Base-by-base conservation (phyloP, 2,329 filamentous ascomycete species). In the Botrytis cinerea region DNA sequence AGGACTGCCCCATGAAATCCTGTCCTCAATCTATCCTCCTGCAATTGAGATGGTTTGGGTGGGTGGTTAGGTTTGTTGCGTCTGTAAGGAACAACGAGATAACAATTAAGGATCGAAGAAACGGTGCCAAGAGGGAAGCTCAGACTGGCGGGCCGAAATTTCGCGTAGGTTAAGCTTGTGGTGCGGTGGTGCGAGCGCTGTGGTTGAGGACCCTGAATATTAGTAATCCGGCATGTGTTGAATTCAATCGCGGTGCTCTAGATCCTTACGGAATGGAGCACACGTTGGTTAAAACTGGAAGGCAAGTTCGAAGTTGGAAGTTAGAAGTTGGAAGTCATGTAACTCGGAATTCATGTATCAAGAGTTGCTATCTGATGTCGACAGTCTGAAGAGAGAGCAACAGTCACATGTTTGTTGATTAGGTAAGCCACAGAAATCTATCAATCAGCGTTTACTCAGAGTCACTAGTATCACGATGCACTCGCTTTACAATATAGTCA, bases 51-150 rank as follows among this genome's bases (percentile, higher is more conserved):
- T 43, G 38, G 35, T 40, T 54, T 67, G 25, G n/a, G 40, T 40
- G 25, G n/a, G 40, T 40, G 32, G 32, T 9, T 20, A 3, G 7
- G 64, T 40, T 40, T 67, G 35, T 28, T 32, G 18, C 51, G 51
- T 16, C 14, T 57, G 16, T 43, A n/a, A 40, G 10, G 35, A 32
- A 43, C 25, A 68, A 68, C 46, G 25, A 43, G 25, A 40, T 25
- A 10, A 62, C 16, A 40, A 40, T n/a, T 10, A 18, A 62, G 38
- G 59, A 40, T 59, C 57, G 35, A 59, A 59, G 40, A 48, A 51
- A 28, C 18, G 28, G 61, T 9, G 66, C 66, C 66, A 69, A 69
- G 66, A 68, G n/a, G n/a, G 32, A 16, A 59, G 66, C 66, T 68
- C 66, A 68, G 66, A 68, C 48, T 38, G 51, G 18, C 38, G 16